Base-by-base conservation (phyloP, 371 early-diverging fungal species). In the Conidiobolus incongruus region DNA sequence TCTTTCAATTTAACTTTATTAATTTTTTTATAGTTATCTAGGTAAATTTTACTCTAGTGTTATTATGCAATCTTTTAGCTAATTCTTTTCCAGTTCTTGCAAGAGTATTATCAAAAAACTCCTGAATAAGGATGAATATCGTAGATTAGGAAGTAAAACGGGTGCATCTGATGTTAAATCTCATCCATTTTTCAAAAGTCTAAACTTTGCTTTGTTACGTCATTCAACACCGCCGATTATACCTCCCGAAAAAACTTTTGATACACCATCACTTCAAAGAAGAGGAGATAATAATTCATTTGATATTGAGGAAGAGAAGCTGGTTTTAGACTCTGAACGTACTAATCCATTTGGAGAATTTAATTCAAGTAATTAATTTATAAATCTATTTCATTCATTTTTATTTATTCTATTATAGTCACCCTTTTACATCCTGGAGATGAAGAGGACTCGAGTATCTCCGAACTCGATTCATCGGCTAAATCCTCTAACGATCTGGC, bases 131-230 rank as follows among this genome's bases (percentile, higher is more conserved):
- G 84, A 81, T 52, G 92, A 92, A 52, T 56, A 68, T 36, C 62
- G 69, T 37, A 70, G 96, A 10, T 60, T 95, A 26, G 96, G 96
- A 21, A 72, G 77, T 30, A 66, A 70, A 20, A 77, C 81, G 0
- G 94, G 96, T 20, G 94, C 97, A 4, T 71, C 86, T 3, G 96
- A 97, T 53, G 72, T 98, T 44, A 94, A 91, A 59, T 60, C 64
- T 7, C 94, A 98, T 52, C 61, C 77, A 16, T 96, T 88, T 53
- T 98, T 99, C 60, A 81, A 80, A 52, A 70, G 62, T 36, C 68
- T 86, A 26, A 81, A 90, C 38, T 98, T 93, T 86, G 91, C 94
- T 0, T 59, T 92, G 39, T 56, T 95, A 46, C 69, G 91, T 47
- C 69, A 89, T 52, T 54, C 59, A 31, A 65, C 68, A 22, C 88